Conservation (phyloP, 2,329 filamentous ascomycete genomes). For the Clathrospora elynae region DNA sequence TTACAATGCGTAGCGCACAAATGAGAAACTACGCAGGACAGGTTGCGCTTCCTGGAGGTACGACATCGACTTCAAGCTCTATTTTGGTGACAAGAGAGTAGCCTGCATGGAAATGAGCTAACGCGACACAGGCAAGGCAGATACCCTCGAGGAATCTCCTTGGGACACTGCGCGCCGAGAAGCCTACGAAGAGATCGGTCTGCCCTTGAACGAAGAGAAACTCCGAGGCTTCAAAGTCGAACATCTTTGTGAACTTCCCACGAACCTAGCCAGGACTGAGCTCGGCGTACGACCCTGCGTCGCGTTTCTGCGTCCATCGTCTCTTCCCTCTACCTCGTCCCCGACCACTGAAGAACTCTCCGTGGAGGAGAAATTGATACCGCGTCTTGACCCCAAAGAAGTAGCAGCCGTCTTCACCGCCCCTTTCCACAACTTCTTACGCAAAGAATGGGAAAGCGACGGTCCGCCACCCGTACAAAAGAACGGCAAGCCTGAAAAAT, state of each 20-base stretch:
- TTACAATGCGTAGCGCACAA: constrained; percentile 65
- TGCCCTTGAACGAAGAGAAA: constrained; percentile 71
- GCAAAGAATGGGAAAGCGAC: constrained; percentile 55
- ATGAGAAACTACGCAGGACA: constrained; percentile 71
- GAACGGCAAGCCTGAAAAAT: constrained; percentile 59
- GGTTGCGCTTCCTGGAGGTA: constrained; percentile 83
- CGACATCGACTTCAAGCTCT: constrained; percentile 19
- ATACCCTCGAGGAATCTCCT: constrained; percentile 59
- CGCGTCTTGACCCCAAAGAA: constrained; percentile 83
- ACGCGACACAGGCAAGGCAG: constrained; percentile 57
- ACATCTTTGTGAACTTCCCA: constrained; percentile 81
- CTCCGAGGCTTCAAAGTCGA: constrained; percentile 82
- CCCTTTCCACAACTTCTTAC: constrained; percentile 82
- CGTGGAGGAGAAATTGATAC: constrained; percentile 71
- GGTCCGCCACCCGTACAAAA: constrained; percentile 49
- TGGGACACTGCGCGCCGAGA: constrained; percentile 87
- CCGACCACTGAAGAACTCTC: constrained; percentile 14
- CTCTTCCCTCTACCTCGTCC: constrained; percentile 33
- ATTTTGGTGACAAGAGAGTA: background rate
- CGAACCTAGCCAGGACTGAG: constrained; percentile 58
- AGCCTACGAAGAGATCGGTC: constrained; percentile 90
- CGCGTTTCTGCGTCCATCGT: constrained; percentile 60
- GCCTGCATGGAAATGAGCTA: constrained; percentile 1
- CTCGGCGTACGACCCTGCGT: constrained; percentile 58
- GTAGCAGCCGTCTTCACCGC: constrained; percentile 94